A percentile compares a stretch with the other conserved stretches of the same genome.
Evolutionary conservation across 1,139 yeast genomes (phyloP).

Genomic region (Hemisphaericaspora lyxosophila): DNA sequence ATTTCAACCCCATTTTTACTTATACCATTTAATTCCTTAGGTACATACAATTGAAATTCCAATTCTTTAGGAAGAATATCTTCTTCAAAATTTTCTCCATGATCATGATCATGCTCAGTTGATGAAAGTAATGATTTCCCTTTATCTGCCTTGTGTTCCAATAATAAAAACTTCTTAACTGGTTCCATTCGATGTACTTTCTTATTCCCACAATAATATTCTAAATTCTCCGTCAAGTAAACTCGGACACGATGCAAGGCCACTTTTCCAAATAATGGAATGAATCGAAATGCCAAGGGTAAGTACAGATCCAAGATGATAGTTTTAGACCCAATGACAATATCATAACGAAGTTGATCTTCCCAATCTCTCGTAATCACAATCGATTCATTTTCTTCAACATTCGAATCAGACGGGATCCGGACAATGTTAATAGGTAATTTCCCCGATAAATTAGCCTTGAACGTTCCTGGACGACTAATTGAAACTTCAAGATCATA

Average conservation of each 20-base stretch:
- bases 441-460: constrained; percentile 65
- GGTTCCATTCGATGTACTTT: constrained; percentile 94
- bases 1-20: constrained; percentile 39
- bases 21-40: constrained; percentile 44
- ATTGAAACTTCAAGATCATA: constrained; percentile 70
- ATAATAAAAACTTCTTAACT: constrained; percentile 68
- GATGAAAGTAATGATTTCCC: constrained; percentile 43
- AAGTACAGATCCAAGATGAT: constrained; percentile 78
- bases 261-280: constrained; percentile 81
- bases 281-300: constrained; percentile 80
- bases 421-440: constrained; percentile 69
- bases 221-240: constrained; percentile 83
- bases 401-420: constrained; percentile 71
- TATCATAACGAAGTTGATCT: constrained; percentile 83
- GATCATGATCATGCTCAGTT: constrained; percentile 14
- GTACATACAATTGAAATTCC: constrained; percentile 33
- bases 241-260: constrained; percentile 82
- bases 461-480: constrained; percentile 81
- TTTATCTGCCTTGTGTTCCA: constrained; percentile 73
- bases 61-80: constrained; percentile 60
- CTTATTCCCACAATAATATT: constrained; percentile 80
- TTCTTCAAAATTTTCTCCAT: constrained; percentile 28
- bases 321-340: constrained; percentile 84
- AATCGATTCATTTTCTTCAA: constrained; percentile 91
- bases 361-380: constrained; percentile 93